These are phyloP conservation scores for Coemansia sp. DNA, from an alignment of 192 early-diverging fungal species.

Conservation along the genomic window DNA sequence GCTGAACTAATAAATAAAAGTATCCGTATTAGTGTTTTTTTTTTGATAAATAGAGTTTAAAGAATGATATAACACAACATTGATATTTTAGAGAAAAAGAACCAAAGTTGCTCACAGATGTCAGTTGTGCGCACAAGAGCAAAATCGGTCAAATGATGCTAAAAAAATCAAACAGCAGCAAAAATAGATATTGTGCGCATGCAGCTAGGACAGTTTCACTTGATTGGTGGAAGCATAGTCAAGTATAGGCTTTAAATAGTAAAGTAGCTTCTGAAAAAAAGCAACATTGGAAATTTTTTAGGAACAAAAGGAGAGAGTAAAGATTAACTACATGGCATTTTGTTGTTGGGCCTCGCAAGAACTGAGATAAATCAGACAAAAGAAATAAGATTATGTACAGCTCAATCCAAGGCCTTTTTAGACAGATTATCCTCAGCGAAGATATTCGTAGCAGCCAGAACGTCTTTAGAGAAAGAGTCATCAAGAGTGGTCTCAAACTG, in stretches of 20 bases:
- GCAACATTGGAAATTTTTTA: too few species aligned
- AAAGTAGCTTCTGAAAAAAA: too few species aligned
- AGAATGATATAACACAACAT: neutral
- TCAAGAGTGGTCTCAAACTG: slow-evolving; percentile 8
- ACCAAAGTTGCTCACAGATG: neutral
- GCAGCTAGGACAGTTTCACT: neutral
- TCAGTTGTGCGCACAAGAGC: neutral
- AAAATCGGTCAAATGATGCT: neutral
- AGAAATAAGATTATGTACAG: neutral
- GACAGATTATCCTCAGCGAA: slow-evolving; percentile 2
- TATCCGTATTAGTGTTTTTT: neutral
- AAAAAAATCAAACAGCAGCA: neutral
- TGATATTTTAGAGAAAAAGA: neutral
- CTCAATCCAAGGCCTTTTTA: neutral
- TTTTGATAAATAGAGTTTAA: neutral
- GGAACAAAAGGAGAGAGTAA: neutral
- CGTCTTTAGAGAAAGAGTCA: slow-evolving; percentile 26
- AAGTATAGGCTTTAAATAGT: too few species aligned
- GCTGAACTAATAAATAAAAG: neutral
- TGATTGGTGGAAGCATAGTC: neutral
- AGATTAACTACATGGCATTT: neutral
- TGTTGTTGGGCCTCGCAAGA: neutral
- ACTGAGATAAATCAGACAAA: neutral
- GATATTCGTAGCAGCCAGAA: slow-evolving; percentile 10
- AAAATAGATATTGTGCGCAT: neutral